Evolutionary conservation across 2,329 filamentous ascomycete genomes (phyloP).

Genomic region (Fusarium nurragi): DNA sequence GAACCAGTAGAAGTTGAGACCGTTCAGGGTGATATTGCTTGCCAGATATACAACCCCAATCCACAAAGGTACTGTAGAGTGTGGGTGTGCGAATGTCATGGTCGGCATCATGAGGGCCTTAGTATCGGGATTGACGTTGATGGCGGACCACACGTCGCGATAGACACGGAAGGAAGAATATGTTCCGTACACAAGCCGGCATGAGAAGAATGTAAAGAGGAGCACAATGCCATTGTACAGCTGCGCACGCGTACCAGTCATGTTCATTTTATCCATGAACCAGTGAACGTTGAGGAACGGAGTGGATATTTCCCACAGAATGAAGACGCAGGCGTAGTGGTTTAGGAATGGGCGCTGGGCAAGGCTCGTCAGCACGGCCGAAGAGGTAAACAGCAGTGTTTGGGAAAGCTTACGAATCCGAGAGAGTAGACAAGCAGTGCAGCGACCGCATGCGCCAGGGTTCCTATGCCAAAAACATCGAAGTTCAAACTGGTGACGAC

Average conservation of each 20-base stretch:
- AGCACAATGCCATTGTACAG: slow-evolving; percentile 80
- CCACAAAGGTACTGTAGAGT: slow-evolving; percentile 72
- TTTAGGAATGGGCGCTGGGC: slow-evolving; percentile 81
- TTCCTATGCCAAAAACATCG: slow-evolving; percentile 77
- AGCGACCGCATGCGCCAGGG: slow-evolving; percentile 79
- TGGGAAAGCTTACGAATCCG: slow-evolving; percentile 73
- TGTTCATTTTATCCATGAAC: slow-evolving; percentile 88
- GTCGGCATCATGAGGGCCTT: slow-evolving; percentile 32
- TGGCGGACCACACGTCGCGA: slow-evolving; percentile 71
- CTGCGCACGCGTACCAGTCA: slow-evolving; percentile 79
- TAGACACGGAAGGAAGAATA: slow-evolving; percentile 76
- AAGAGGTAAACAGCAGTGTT: background rate
- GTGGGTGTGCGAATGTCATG: slow-evolving; percentile 58
- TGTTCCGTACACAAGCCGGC: slow-evolving; percentile 80
- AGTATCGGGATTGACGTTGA: slow-evolving; percentile 52
- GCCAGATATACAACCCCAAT: slow-evolving; percentile 73
- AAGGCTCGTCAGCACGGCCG: background rate
- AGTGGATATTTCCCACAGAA: slow-evolving; percentile 87
- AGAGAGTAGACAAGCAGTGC: slow-evolving; percentile 79
- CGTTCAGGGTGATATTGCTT: slow-evolving; percentile 77
- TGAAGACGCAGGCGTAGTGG: slow-evolving; percentile 82
- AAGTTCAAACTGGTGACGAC: slow-evolving; percentile 74
- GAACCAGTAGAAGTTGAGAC: slow-evolving; percentile 87
- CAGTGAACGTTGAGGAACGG: slow-evolving; percentile 90
- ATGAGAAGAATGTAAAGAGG: slow-evolving; percentile 77